Base-by-base conservation (phyloP, 352 stramenopile genomes). In the Phytophthora chlamydospora region DNA sequence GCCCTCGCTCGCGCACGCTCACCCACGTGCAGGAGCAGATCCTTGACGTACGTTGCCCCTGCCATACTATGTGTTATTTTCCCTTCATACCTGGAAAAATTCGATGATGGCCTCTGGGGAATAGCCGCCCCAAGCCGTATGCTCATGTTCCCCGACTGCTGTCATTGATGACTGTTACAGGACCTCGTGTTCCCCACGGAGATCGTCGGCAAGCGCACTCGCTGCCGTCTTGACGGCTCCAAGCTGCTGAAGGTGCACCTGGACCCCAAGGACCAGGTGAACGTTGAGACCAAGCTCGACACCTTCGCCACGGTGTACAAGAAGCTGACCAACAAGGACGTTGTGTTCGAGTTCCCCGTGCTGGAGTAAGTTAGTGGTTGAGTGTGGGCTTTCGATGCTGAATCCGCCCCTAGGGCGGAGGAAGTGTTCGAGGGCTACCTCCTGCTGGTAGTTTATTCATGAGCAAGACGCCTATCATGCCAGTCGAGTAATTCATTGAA, bases 271-370 rank as follows among this genome's bases (percentile, higher is more conserved):
- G 97, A 99, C 76, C 92, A 99, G 80, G 95, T 98, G 48, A 99
- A 99, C 83, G 96, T 99, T 29, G 97, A 99, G 86, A 98, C 91
- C 65, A 99, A 99, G 85, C 91, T 99, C n/a, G 97, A 99, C 73
- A 99, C 97, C 27, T 99, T 99, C 75, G 89, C 96, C 62, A 96
- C 91, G 58, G 97, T 99, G 62, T 99, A 99, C 93, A 98, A 98
- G 82, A 99, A 99, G 91, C 90, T 99, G 62, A 99, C 97, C 74
- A 99, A 99, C 89, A 99, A 99, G 88, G 95, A 99, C 73, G 97
- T 99, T 83, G 89, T 98, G 63, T 99, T 99, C 71, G 90, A 98
- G 80, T 99, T 99, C 73, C 86, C 88, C 45, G 85, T 96, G 72
- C 71, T 91, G 79, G 88, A 97, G 76, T 95, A 93, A 87, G 67